Base-by-base conservation (phyloP, 371 early-diverging fungal genomes). In the Lichtheimia corymbifera region DNA sequence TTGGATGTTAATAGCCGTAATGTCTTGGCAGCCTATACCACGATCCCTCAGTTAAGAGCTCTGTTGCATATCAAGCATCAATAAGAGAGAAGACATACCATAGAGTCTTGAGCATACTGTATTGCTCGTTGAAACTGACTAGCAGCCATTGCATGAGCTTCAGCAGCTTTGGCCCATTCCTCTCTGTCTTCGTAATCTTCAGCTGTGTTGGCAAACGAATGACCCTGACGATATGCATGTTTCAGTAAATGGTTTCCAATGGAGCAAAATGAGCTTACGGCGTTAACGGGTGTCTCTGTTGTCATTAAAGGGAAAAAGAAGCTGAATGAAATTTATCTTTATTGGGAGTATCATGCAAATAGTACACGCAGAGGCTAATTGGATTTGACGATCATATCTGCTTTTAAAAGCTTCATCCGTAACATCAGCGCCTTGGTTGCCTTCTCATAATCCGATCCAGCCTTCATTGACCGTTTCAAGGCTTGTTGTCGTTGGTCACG, bases 401-500 rank as follows among this genome's bases (percentile, higher is more conserved):
- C 54, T 53, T 82, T 81, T 51, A 84, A 55, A 61, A 90, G 64
- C 61, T 82, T 79, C 57, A 83, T 66, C 30, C 89, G 79, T 30
- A 91, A 72, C 62, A 88, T 72, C 43, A 88, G 65, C 6, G 80
- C 82, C 42, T 80, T 83, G 22, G 85, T 66, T 20, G 84, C 80
- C 18, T 72, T 76, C 52, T 83, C 81, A 71, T 87, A 90, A 5
- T 88, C 86, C 18, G 71, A 66, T 1, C 90, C 91, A 61, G 87
- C 79, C 11, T 70, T 63, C 24, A 88, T 55, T 2, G 90, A 71
- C 14, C 77, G 80, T 12, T 83, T 83, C 68, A 88, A 88, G n/a
- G 90, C 84, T 14, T 76, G 72, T 15, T 68, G 78, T 24, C 92
- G 82, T 62, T 87, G 82, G 62, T 91, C 86, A 27, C 83, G 71